Conservation (phyloP, 73 alveolate genomes). For the Stentor coeruleus region DNA sequence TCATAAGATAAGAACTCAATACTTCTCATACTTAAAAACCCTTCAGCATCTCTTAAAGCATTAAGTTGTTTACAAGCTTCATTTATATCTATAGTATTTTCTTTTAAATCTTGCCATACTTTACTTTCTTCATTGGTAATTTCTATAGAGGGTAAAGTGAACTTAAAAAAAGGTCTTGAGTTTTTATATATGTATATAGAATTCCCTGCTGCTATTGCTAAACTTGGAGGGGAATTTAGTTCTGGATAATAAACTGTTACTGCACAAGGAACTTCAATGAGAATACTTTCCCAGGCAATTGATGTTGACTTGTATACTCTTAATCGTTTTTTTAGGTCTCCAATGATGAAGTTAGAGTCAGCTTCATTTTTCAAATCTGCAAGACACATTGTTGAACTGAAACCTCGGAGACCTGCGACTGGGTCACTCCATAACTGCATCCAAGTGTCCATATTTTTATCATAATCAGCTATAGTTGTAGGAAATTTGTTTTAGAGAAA, state of each 20-base stretch:
- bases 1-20: constrained; percentile 70
- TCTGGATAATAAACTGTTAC: constrained; percentile 55
- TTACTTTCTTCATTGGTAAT: constrained; percentile 68
- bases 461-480: no score
- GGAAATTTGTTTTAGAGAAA: no score
- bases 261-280: constrained; percentile 59
- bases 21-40: constrained; percentile 56
- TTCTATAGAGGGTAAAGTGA: constrained; percentile 71
- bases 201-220: constrained; percentile 88
- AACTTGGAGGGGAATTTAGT: constrained; percentile 44
- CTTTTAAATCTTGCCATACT: constrained; percentile 48
- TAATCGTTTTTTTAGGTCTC: constrained; percentile 44
- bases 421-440: constrained; percentile 68
- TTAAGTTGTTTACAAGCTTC: constrained; percentile 51
- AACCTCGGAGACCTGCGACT: constrained; percentile 63
- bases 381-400: constrained; percentile 45
- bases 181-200: constrained; percentile 65
- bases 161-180: constrained; percentile 66
- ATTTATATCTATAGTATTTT: constrained; percentile 27
- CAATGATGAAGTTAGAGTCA: constrained; percentile 54
- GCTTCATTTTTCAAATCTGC: constrained; percentile 71
- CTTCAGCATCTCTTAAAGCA: constrained; percentile 53
- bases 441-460: constrained; percentile 53
- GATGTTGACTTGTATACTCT: constrained; percentile 66
- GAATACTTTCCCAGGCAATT: constrained; percentile 46